These are phyloP conservation scores for Penicillium sp. DNA, from an alignment of 2,329 filamentous ascomycete species.

Conservation along the genomic window DNA sequence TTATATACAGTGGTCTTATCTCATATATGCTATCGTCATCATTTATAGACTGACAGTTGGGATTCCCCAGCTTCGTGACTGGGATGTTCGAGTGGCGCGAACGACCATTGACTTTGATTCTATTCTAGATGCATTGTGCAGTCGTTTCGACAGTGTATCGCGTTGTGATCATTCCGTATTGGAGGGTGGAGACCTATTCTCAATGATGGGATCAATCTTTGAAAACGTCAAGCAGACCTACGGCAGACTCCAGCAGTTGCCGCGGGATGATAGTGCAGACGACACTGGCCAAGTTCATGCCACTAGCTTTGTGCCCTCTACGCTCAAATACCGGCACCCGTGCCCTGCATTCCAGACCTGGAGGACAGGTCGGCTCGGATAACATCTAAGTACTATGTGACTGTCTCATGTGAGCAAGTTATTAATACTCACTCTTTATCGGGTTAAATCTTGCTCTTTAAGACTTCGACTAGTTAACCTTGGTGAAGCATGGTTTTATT, in stretches of 20 bases:
- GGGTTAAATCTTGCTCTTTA: no score
- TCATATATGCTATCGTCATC: neutral
- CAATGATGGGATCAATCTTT: neutral
- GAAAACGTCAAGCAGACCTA: neutral
- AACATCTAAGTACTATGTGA: neutral
- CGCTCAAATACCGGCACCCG: neutral
- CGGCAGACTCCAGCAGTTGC: neutral
- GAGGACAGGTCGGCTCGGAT: neutral
- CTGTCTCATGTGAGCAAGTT: no score
- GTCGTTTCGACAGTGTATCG: neutral
- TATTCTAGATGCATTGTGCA: neutral
- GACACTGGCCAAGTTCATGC: neutral
- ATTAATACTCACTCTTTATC: no score
- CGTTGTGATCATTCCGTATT: neutral
- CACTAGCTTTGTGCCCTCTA: neutral
- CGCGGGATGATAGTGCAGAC: neutral
- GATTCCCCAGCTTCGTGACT: neutral
- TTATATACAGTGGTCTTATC: neutral
- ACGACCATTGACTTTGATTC: neutral
- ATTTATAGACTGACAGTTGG: neutral
- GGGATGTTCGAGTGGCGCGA: conserved; percentile 1
- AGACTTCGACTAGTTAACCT: no score
- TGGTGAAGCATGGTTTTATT: no score
- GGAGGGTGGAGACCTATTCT: neutral
- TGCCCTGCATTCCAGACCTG: neutral